Evolutionary conservation across 495 filamentous ascomycete species (phyloP).

Genomic region (Amorphotheca resinae): DNA sequence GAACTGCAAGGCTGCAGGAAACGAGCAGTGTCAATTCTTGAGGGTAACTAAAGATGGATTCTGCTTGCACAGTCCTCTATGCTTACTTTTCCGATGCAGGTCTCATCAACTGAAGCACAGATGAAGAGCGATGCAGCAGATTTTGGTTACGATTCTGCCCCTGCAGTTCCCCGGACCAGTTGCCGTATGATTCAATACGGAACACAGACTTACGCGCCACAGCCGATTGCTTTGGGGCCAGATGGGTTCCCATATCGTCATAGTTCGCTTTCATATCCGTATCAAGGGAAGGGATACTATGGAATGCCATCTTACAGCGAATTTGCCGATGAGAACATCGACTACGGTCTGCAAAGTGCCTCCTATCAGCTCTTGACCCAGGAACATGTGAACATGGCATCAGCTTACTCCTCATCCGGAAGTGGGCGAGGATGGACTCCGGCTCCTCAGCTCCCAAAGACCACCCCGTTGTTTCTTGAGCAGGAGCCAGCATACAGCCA

Average conservation of each 20-base stretch:
- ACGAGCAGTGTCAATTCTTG: slow-evolving; percentile 61
- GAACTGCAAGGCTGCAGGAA: slow-evolving; percentile 68
- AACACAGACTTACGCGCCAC: slow-evolving; percentile 20
- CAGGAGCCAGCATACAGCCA: slow-evolving; percentile 14
- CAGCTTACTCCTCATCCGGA: slow-evolving; percentile 22
- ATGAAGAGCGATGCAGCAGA: slow-evolving; percentile 26
- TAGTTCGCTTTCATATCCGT: slow-evolving; percentile 24
- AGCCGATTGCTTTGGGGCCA: slow-evolving; percentile 21
- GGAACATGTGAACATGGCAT: slow-evolving; percentile 20
- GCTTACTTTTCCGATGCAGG: slow-evolving; percentile 25
- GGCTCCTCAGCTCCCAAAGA: slow-evolving; percentile 19
- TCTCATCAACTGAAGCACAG: slow-evolving; percentile 33
- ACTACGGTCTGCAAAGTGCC: slow-evolving; percentile 27
- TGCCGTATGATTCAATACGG: slow-evolving; percentile 22
- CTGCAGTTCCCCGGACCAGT: slow-evolving; percentile 26
- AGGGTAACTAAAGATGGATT: slow-evolving; percentile 42
- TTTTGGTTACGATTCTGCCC: slow-evolving; percentile 30
- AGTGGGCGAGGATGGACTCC: slow-evolving; percentile 22
- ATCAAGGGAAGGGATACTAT: slow-evolving; percentile 22
- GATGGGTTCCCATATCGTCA: slow-evolving; percentile 23
- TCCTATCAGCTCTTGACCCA: slow-evolving; percentile 22
- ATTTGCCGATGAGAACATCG: slow-evolving; percentile 28
- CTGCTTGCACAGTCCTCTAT: not conserved
- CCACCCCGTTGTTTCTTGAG: slow-evolving; percentile 5
- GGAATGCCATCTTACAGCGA: slow-evolving; percentile 7